These are phyloP conservation scores for Pisolithus microcarpus DNA, from an alignment of 768 basidiomycete species.

Conservation along the genomic window DNA sequence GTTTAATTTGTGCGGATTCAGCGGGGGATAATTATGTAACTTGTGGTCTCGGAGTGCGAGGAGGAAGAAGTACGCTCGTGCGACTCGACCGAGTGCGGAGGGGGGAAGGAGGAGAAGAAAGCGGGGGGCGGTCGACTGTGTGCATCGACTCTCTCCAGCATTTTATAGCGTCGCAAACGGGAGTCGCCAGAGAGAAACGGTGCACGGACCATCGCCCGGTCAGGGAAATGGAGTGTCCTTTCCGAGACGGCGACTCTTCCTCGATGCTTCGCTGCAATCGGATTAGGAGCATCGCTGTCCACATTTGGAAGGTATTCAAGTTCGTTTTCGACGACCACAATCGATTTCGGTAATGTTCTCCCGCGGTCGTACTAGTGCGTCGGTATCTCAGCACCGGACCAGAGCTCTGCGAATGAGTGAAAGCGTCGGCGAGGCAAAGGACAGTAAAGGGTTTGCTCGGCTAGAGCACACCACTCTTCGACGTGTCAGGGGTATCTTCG, in stretches of 20 bases:
- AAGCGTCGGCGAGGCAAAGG: neutral
- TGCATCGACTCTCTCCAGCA: neutral
- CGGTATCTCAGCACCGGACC: neutral
- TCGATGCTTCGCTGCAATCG: neutral
- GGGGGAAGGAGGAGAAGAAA: conserved; percentile 4
- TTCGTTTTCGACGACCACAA: conserved; percentile 16
- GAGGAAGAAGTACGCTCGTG: conserved; percentile 5
- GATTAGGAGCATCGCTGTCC: conserved; percentile 8
- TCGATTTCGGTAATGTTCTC: neutral
- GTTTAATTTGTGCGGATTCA: conserved; percentile 7
- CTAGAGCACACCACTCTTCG: too few species aligned
- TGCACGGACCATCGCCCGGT: conserved; percentile 22
- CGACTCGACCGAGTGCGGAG: conserved; percentile 6
- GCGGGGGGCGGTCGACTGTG: neutral
- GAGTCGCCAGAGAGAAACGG: conserved; percentile 16
- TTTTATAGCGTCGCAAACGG: conserved; percentile 10
- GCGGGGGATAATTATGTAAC: conserved; percentile 18
- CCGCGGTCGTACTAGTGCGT: neutral
- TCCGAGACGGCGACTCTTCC: neutral
- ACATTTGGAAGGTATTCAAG: conserved; percentile 23
- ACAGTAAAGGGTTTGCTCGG: neutral
- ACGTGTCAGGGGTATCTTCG: too few species aligned
- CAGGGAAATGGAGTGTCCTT: neutral
- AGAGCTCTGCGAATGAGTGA: neutral
- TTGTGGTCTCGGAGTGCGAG: conserved; percentile 13